Base-by-base conservation (phyloP, 2,329 filamentous ascomycete species). In the Alternaria viburni region DNA sequence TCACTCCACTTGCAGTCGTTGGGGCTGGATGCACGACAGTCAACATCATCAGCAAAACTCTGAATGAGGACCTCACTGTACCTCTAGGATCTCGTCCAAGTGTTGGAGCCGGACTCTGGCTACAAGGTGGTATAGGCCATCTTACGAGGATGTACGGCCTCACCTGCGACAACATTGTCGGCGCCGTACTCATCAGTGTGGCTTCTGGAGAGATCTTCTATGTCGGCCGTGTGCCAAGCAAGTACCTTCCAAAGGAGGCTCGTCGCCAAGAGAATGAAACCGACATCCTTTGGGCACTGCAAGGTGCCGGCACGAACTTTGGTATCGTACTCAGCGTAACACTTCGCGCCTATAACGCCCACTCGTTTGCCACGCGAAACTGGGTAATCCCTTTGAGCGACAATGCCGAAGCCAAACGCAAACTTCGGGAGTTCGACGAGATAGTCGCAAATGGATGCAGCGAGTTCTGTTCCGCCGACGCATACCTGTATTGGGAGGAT, bases 81-180 rank as follows among this genome's bases (percentile, higher is more conserved):
- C 88, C 88, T 0, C 73, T 90, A 4, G 89, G 88, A 3, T 73
- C 86, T 25, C 86, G 88, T 6, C 88, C 88, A 65, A 90, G 87
- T 66, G 87, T 90, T 25, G 88, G 89, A 3, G 84, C 86, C 0
- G 89, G 89, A 0, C 68, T 88, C 13, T 90, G 87, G 87, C 79
- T 91, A 50, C 88, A 90, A 79, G 89, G 89, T 44, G 88, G 88
- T 56, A 88, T 90, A 52, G 88, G 88, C 2, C 87, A 89, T 66
- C 78, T 89, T n/a, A 70, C 84, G 36, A 81, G 88, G 61, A 58
- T 81, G 9, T 75, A 88, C 65, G 88, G 88, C 1, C 86, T 91
- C 12, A 65, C 87, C 3, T 89, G 86, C 66, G 88, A 90, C 66
- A 73, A 83, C 47, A 85, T 90, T 49, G 73, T 89, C n/a, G 88